Evolutionary conservation across 2,329 filamentous ascomycete genomes (phyloP).

Genomic region (Fusarium nodosum): DNA sequence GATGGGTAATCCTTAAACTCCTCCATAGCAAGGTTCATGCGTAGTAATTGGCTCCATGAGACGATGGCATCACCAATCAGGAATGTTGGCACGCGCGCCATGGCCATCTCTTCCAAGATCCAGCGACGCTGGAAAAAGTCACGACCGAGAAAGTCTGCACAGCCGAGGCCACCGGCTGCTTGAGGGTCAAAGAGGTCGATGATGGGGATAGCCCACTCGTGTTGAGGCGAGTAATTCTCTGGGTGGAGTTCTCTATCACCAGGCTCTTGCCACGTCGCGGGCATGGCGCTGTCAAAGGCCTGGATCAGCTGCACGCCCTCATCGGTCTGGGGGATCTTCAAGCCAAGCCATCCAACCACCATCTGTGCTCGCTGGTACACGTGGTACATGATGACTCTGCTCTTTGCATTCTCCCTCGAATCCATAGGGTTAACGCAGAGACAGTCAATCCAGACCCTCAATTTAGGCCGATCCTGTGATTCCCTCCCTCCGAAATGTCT

Average conservation of each 20-base stretch:
- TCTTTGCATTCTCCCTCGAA: slow-evolving; percentile 48
- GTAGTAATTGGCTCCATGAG: slow-evolving; percentile 55
- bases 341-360: slow-evolving; percentile 54
- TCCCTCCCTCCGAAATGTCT: slow-evolving; percentile 33
- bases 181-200: slow-evolving; percentile 45
- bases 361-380: slow-evolving; percentile 52
- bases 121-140: slow-evolving; percentile 55
- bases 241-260: slow-evolving; percentile 53
- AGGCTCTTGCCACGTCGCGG: slow-evolving; percentile 52
- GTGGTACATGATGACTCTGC: slow-evolving; percentile 49
- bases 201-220: slow-evolving; percentile 51
- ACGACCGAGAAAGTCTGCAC: slow-evolving; percentile 50
- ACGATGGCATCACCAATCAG: slow-evolving; percentile 55
- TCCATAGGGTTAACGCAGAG: slow-evolving; percentile 51
- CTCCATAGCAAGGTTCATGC: slow-evolving; percentile 54
- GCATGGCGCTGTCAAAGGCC: slow-evolving; percentile 52
- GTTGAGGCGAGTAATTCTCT: slow-evolving; percentile 53
- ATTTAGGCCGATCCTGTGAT: slow-evolving; percentile 21
- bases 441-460: slow-evolving; percentile 53
- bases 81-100: slow-evolving; percentile 52
- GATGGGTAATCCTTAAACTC: slow-evolving; percentile 54
- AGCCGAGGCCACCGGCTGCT: slow-evolving; percentile 43
- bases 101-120: slow-evolving; percentile 56
- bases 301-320: slow-evolving; percentile 47
- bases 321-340: slow-evolving; percentile 50